Conservation (phyloP, 2,329 filamentous ascomycete species). For the Elsinoe necatrix region DNA sequence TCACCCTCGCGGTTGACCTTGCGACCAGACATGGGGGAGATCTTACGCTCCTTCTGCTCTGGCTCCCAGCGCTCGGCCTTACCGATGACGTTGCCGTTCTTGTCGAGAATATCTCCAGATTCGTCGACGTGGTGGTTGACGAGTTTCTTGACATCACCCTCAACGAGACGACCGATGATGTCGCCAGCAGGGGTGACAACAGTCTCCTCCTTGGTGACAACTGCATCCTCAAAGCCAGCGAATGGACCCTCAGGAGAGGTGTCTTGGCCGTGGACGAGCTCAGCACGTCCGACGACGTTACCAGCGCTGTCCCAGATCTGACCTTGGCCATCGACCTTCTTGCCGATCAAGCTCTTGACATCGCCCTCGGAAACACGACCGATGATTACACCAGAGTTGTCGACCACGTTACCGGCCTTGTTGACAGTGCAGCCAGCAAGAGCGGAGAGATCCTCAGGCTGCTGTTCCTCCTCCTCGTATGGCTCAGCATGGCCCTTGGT, state of each 20-base stretch:
- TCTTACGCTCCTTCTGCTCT: constrained; percentile 45
- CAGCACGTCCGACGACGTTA: constrained; percentile 51
- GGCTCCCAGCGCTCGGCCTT: constrained; percentile 47
- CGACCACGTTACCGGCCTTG: constrained; percentile 55
- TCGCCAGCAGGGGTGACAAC: constrained; percentile 39
- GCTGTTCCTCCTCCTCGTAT: constrained; percentile 43
- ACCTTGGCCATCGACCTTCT: constrained; percentile 54
- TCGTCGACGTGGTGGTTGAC: constrained; percentile 44
- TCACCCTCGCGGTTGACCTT: constrained; percentile 47
- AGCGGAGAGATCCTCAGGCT: constrained; percentile 48
- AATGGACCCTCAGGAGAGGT: constrained; percentile 48
- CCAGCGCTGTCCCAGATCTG: constrained; percentile 57
- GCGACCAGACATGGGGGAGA: constrained; percentile 53
- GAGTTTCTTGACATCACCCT: constrained; percentile 45
- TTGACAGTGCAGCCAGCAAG: constrained; percentile 55
- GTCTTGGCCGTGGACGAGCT: constrained; percentile 47
- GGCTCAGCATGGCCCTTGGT: constrained; percentile 52
- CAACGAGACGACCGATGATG: constrained; percentile 43
- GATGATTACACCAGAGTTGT: constrained; percentile 49
- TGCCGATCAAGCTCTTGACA: constrained; percentile 47
- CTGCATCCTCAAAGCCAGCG: constrained; percentile 50
- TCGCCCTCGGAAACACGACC: constrained; percentile 52
- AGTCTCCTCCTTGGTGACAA: constrained; percentile 50
- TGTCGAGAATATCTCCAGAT: constrained; percentile 45
- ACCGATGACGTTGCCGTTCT: constrained; percentile 46